phyloP scores from a whole-genome alignment of 2,329 filamentous ascomycete species.

The Aureobasidium sp. region DNA sequence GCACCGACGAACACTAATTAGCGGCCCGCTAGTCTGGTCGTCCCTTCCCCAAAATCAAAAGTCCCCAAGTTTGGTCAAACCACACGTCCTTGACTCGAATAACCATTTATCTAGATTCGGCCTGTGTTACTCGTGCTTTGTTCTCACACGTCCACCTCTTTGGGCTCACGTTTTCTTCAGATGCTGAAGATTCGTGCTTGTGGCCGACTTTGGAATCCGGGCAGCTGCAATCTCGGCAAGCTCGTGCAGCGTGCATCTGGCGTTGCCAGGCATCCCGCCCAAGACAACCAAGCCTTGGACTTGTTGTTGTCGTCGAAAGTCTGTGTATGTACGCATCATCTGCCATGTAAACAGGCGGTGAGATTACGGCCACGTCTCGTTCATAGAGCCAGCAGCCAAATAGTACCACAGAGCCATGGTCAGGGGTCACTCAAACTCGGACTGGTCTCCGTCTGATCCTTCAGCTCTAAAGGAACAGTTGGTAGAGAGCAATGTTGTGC shows the following conservation, averaged over 20 bases:
- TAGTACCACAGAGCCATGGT: background rate
- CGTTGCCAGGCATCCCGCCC: slow-evolving; percentile 6
- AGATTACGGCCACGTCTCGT: background rate
- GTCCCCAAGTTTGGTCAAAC: background rate
- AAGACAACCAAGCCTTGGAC: background rate
- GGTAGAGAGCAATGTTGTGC: background rate
- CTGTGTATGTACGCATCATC: background rate
- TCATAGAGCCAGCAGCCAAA: background rate
- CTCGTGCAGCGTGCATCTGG: background rate
- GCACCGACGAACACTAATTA: background rate
- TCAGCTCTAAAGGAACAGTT: background rate
- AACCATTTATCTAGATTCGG: background rate
- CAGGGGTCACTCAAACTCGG: background rate
- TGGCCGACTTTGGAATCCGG: background rate
- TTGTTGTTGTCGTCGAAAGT: background rate
- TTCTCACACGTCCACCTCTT: background rate
- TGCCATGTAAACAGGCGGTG: background rate
- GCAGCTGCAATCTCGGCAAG: slow-evolving; percentile 1
- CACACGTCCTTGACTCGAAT: background rate
- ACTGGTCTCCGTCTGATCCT: background rate
- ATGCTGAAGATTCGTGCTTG: background rate
- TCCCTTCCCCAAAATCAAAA: background rate
- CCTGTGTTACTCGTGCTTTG: background rate
- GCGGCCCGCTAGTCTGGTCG: slow-evolving; percentile 4
- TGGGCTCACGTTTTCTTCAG: background rate